Evolutionary conservation across 2,329 filamentous ascomycete species (phyloP), one percentile per base, ranked within the genome.

Genomic region (Didymella pomorum): DNA sequence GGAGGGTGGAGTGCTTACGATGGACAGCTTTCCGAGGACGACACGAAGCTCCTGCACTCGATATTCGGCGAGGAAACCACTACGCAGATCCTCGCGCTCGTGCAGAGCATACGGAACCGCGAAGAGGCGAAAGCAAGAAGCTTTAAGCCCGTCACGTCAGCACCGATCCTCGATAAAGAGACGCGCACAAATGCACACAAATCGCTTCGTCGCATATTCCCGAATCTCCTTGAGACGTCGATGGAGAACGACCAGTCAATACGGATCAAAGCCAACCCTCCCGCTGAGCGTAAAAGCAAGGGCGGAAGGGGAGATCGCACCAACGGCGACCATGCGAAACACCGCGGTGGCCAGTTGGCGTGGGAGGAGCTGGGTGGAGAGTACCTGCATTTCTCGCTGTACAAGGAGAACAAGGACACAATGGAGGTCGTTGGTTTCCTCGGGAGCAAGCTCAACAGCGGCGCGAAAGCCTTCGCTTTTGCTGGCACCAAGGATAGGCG

Each of bases 331-430:
- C 58, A 59, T 56, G 68, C 54, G 49, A 68, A 55, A 42, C 65
- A 63, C 56, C 49, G 68, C 16, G 66, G 70, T 25, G 69, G 66
- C 62, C 65, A 68, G 29, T 69, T 85, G 33, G 81, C 80, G 51
- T 90, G 87, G 87, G 80, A 86, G 52, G 87, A 90, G 64, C 79
- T 88, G 41, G 88, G 83, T n/a, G 92, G 90, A 18, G 89, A 93
- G 47, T 95, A 92, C 75, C 80, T 97, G 14, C 93, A 97, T 76
- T 96, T 97, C 75, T 94, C 91, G 0, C 82, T 97, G 50, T 96
- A 94, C 85, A 97, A 97, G 79, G 93, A 97, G 79, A 97, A 97
- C 79, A 93, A 94, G 73, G 93, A 97, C 73, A 97, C 93, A 1
- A 96, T 97, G 91, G 93, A 97, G 68, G 89, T 92, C 0, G 83